phyloP scores from a whole-genome alignment of 495 filamentous ascomycete species.

The Lophiotrema nucula region DNA sequence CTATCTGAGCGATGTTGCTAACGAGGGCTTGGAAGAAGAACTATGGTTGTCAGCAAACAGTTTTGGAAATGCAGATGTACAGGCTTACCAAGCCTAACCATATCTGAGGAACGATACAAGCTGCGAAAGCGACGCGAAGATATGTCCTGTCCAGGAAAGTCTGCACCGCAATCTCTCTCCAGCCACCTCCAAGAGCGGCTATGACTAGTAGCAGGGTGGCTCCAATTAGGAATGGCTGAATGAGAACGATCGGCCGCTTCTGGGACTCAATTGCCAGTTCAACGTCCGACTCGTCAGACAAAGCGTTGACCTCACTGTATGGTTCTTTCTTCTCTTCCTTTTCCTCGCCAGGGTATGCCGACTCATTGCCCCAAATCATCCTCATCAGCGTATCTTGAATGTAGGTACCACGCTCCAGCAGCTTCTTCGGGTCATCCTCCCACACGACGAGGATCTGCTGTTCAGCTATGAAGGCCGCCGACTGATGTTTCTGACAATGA shows the following conservation, averaged over 20 bases:
- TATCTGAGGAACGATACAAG: constrained; percentile 50
- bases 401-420: constrained; percentile 50
- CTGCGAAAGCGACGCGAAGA: constrained; percentile 49
- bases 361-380: constrained; percentile 40
- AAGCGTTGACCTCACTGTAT: constrained; percentile 23
- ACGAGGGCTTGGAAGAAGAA: constrained; percentile 64
- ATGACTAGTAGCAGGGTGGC: constrained; percentile 53
- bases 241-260: constrained; percentile 47
- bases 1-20: constrained; percentile 55
- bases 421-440: constrained; percentile 61
- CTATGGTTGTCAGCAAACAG: constrained; percentile 32
- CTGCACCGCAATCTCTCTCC: constrained; percentile 54
- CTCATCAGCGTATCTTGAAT: constrained; percentile 54
- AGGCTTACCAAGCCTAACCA: constrained; percentile 56
- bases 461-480: constrained; percentile 64
- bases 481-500: constrained; percentile 61
- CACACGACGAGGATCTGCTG: constrained; percentile 60
- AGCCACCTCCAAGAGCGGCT: constrained; percentile 56
- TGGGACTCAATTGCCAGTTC: constrained; percentile 33
- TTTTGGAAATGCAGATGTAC: neutral
- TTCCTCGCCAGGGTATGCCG: neutral
- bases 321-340: constrained; percentile 42
- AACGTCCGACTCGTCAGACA: constrained; percentile 36
- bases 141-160: constrained; percentile 50
- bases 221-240: constrained; percentile 52